These are phyloP conservation scores for Scleroderma bovista DNA, from an alignment of 768 basidiomycete genomes.

Conservation along the genomic window DNA sequence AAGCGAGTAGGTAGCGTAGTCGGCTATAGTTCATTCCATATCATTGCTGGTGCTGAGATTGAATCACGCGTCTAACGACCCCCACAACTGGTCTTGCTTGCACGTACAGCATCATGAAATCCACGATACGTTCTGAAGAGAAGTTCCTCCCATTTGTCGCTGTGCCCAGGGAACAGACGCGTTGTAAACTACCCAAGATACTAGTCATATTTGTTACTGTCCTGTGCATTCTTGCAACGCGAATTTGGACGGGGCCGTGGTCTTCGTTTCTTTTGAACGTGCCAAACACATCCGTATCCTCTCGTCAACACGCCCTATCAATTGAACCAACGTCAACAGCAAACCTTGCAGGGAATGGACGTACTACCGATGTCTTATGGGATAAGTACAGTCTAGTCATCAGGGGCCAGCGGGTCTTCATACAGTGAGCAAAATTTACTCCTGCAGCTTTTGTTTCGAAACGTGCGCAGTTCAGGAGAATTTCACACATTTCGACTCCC, in stretches of 20 bases:
- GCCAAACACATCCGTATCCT: neutral
- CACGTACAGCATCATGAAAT: too few species aligned
- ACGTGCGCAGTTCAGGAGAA: constrained; percentile 61
- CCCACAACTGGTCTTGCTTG: too few species aligned
- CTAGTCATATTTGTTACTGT: neutral
- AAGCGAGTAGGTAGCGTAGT: too few species aligned
- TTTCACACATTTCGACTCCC: constrained; percentile 82
- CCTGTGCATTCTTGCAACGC: neutral
- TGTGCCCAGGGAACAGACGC: neutral
- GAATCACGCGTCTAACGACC: too few species aligned
- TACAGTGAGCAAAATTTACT: constrained; percentile 47
- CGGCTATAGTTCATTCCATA: too few species aligned
- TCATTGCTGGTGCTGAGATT: too few species aligned
- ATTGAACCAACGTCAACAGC: constrained; percentile 1
- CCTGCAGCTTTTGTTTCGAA: neutral
- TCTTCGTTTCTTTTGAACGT: neutral
- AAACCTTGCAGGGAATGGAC: constrained; percentile 24
- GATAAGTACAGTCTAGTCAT: constrained; percentile 72
- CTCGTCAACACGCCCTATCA: neutral
- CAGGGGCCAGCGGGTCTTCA: constrained; percentile 63
- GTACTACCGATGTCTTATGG: constrained; percentile 40
- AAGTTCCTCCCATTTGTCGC: too few species aligned
- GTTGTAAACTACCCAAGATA: too few species aligned
- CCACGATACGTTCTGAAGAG: neutral
- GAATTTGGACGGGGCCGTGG: neutral